These are phyloP conservation scores for Trametes gibbosa DNA, from an alignment of 768 basidiomycete genomes.

Conservation along the genomic window DNA sequence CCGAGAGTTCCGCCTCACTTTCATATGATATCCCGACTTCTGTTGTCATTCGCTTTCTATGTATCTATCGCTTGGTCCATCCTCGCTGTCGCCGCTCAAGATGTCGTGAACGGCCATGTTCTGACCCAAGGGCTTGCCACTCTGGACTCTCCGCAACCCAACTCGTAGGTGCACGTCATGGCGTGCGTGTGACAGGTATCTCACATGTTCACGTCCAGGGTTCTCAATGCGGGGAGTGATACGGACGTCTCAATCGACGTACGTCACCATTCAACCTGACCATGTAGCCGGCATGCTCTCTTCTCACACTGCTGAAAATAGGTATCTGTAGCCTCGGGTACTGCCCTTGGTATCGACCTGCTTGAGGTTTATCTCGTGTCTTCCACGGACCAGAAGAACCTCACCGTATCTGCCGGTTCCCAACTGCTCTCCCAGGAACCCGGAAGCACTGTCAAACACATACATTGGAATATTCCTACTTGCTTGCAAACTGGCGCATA, in stretches of 20 bases:
- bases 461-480: constrained; percentile 38
- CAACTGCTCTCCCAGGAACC: constrained; percentile 37
- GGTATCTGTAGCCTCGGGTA: background rate
- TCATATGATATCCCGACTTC: background rate
- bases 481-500: constrained; percentile 41
- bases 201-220: constrained; percentile 14
- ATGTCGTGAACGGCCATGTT: constrained; percentile 20
- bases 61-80: background rate
- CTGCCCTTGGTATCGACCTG: constrained; percentile 20
- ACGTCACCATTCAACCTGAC: background rate
- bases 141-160: constrained; percentile 17
- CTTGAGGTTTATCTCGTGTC: constrained; percentile 47
- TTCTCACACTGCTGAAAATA: background rate
- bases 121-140: constrained; percentile 32
- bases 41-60: constrained; percentile 12
- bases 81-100: constrained; percentile 18
- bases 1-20: background rate
- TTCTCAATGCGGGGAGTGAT: constrained; percentile 26
- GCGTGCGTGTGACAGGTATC: background rate
- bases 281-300: background rate
- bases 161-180: background rate
- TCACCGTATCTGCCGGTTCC: constrained; percentile 39
- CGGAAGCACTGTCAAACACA: constrained; percentile 39
- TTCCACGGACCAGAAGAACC: constrained; percentile 33
- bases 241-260: constrained; percentile 33